Conservation (phyloP, 164 flowering plant species). For the Echeveria elegans region DNA sequence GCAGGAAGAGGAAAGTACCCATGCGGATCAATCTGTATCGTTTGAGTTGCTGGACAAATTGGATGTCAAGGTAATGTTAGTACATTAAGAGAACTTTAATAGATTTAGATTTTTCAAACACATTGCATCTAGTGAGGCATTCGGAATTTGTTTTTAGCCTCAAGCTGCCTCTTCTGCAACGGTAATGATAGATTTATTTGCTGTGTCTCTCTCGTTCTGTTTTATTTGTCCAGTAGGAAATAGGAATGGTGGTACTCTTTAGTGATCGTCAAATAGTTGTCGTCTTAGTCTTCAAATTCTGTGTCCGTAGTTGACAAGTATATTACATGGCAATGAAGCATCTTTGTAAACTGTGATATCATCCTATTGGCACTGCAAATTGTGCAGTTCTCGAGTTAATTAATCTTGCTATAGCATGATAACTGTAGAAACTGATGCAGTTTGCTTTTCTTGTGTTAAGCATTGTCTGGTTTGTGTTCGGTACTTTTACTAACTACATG, state of each 20-base stretch:
- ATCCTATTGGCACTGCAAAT: too few species aligned
- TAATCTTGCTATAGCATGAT: not conserved
- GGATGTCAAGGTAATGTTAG: not conserved
- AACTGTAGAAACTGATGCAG: not conserved
- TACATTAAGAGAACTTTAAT: not conserved
- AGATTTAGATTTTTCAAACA: not conserved
- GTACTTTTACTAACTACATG: not conserved
- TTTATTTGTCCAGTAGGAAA: not conserved
- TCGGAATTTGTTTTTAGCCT: too few species aligned
- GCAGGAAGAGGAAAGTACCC: not conserved
- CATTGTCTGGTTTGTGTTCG: not conserved
- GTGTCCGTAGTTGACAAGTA: too few species aligned
- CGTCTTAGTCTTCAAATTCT: not conserved
- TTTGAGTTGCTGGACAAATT: conserved; percentile 3
- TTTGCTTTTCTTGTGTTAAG: not conserved
- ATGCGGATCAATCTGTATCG: not conserved
- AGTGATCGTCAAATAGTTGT: not conserved
- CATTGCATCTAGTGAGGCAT: too few species aligned
- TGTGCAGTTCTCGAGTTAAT: not conserved
- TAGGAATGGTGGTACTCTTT: too few species aligned
- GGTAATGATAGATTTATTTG: too few species aligned
- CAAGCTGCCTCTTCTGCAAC: too few species aligned
- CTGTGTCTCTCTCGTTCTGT: too few species aligned
- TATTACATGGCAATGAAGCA: not conserved
- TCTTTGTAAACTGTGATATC: not conserved